These are phyloP conservation scores for Fonsecaea nubica DNA, from an alignment of 2,329 filamentous ascomycete species.

Conservation along the genomic window DNA sequence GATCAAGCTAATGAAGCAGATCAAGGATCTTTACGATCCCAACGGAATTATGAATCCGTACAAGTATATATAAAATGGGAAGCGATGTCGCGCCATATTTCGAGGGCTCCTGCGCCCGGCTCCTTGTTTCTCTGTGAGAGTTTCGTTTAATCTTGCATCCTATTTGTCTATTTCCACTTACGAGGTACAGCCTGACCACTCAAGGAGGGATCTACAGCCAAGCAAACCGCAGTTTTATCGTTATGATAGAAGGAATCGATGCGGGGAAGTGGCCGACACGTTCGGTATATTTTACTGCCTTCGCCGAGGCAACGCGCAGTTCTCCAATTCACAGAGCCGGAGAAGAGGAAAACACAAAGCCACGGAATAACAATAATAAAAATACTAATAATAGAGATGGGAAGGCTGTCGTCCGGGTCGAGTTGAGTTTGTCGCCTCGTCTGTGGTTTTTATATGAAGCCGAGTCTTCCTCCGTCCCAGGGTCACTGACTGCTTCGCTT, in stretches of 20 bases:
- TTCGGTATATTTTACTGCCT: neutral
- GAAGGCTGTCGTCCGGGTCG: neutral
- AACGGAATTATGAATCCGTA: slow-evolving; percentile 99
- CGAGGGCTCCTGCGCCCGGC: neutral
- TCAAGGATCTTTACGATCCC: slow-evolving; percentile 93
- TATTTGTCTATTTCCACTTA: neutral
- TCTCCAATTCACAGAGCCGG: neutral
- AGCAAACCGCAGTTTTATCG: neutral
- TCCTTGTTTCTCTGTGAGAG: neutral
- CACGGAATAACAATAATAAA: neutral
- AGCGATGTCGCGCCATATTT: slow-evolving; percentile 3
- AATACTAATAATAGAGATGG: neutral
- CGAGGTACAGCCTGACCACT: neutral
- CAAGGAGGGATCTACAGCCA: neutral
- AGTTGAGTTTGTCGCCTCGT: neutral
- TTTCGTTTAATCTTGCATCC: neutral
- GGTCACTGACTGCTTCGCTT: too few relatives aligned
- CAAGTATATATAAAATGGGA: slow-evolving; percentile 73
- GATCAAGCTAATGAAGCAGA: slow-evolving; percentile 89
- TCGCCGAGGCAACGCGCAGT: neutral
- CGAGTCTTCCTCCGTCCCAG: too few relatives aligned
- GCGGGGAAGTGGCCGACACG: neutral
- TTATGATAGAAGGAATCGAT: neutral
- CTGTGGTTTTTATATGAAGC: neutral
- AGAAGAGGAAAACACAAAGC: neutral